Percentiles rank a stretch among this genome's conserved stretches.
Evolutionary conservation across 2,329 filamentous ascomycete species (phyloP).

Genomic region (Cytospora paraplurivora): DNA sequence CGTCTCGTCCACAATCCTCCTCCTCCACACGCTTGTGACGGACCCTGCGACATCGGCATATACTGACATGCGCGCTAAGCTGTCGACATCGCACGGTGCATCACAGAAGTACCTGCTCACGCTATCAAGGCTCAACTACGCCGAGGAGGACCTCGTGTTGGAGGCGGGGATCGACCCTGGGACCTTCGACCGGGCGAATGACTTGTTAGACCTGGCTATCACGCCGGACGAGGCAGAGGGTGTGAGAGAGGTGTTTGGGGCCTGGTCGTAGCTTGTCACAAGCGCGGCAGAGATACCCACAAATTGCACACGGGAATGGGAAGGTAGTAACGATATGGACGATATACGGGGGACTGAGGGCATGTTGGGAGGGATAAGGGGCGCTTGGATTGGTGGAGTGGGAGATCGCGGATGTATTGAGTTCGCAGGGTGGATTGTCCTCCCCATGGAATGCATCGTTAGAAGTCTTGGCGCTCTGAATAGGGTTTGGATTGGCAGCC

Average conservation of each 20-base stretch:
- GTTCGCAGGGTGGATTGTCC: background rate
- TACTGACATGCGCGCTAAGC: slow-evolving; percentile 69
- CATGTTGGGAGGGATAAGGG: background rate
- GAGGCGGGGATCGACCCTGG: slow-evolving; percentile 77
- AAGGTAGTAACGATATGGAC: background rate
- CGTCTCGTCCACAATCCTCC: slow-evolving; percentile 50
- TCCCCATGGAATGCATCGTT: too few relatives aligned
- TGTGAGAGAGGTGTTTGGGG: slow-evolving; percentile 42
- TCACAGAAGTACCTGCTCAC: slow-evolving; percentile 81
- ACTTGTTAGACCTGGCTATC: slow-evolving; percentile 77
- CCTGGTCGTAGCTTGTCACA: background rate
- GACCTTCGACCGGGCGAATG: slow-evolving; percentile 78
- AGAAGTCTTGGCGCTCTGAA: too few relatives aligned
- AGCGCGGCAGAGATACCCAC: background rate
- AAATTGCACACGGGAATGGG: background rate
- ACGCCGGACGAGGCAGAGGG: slow-evolving; percentile 69
- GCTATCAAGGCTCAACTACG: slow-evolving; percentile 82
- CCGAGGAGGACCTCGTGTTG: slow-evolving; percentile 73
- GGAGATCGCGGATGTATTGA: background rate
- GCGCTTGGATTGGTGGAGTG: background rate
- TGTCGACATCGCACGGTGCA: slow-evolving; percentile 69
- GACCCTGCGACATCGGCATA: slow-evolving; percentile 47
- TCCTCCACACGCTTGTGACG: slow-evolving; percentile 57
- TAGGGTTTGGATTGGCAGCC: too few relatives aligned
- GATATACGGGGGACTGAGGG: background rate